A percentile compares a stretch with the other conserved stretches of the same genome.
These are phyloP conservation scores for Gossypium anomalum DNA, from an alignment of 345 rosid genomes.

Conservation along the genomic window DNA sequence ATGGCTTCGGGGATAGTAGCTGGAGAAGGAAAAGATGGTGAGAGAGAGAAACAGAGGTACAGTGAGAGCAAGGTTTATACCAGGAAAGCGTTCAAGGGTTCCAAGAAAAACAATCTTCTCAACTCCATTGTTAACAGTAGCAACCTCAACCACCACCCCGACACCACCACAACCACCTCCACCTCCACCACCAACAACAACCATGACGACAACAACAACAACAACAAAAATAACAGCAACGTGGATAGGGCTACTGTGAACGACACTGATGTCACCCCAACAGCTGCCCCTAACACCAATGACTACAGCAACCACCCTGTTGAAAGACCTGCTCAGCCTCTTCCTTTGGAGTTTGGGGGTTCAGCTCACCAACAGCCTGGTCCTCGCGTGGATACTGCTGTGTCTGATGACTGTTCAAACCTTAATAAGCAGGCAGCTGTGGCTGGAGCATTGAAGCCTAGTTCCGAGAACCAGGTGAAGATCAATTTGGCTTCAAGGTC, in stretches of 20 bases:
- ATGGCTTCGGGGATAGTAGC: slow-evolving; percentile 92
- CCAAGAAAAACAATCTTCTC: slow-evolving; percentile 28
- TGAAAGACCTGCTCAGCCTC: slow-evolving; percentile 26
- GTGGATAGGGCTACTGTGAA: neutral
- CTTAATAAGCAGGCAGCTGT: slow-evolving; percentile 30
- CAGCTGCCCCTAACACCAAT: neutral
- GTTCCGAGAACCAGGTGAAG: slow-evolving; percentile 40
- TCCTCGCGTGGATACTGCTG: slow-evolving; percentile 22
- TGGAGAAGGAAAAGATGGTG: slow-evolving; percentile 59
- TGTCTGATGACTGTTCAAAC: slow-evolving; percentile 38
- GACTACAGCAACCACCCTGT: slow-evolving; percentile 17
- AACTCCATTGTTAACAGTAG: neutral
- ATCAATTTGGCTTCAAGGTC: slow-evolving; percentile 52
- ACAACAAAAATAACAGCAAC: slow-evolving; percentile 5
- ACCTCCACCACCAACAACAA: too few species aligned
- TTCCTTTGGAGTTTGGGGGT: slow-evolving; percentile 31
- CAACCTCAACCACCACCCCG: neutral
- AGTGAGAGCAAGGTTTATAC: slow-evolving; percentile 65
- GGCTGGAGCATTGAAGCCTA: slow-evolving; percentile 37
- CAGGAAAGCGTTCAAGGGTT: slow-evolving; percentile 64
- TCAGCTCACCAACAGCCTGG: slow-evolving; percentile 30
- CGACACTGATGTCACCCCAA: neutral
- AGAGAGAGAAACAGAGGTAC: slow-evolving; percentile 61
- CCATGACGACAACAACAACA: neutral
- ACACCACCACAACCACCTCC: neutral